phyloP scores from a whole-genome alignment of 345 rosid genomes.

The Cardamine resedifolia region DNA sequence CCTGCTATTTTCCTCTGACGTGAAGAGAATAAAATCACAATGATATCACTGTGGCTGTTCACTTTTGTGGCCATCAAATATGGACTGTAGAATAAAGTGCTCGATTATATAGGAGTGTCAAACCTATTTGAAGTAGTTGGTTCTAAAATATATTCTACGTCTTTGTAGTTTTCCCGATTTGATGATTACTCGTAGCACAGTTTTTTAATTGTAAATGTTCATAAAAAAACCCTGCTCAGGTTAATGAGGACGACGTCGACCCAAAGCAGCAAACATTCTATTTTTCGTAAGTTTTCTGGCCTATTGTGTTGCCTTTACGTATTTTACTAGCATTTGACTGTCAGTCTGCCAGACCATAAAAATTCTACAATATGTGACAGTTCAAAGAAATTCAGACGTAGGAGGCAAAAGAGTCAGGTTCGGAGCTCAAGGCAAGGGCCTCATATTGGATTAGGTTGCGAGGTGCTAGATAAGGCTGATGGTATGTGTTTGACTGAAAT shows the following conservation, averaged over 20 bases:
- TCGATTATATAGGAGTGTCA: not conserved
- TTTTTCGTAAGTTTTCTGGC: conserved; percentile 58
- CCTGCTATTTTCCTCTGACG: conserved; percentile 3
- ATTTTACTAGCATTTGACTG: conserved; percentile 15
- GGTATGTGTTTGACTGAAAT: conserved; percentile 45
- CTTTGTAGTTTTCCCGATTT: not conserved
- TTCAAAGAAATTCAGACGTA: conserved; percentile 66
- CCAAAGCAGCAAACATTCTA: conserved; percentile 91
- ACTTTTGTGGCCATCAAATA: conserved; percentile 16
- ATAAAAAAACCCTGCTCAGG: conserved; percentile 41
- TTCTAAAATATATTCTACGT: conserved; percentile 5
- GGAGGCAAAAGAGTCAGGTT: conserved; percentile 51
- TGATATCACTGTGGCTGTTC: not conserved
- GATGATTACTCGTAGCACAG: conserved; percentile 8
- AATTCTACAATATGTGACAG: conserved; percentile 43
- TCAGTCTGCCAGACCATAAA: conserved; percentile 12
- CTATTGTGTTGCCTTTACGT: conserved; percentile 10
- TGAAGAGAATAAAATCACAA: not conserved
- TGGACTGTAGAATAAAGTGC: conserved; percentile 10
- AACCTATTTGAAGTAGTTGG: conserved; percentile 24
- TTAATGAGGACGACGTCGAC: conserved; percentile 72
- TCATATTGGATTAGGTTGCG: conserved; percentile 53
- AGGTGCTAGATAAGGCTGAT: conserved; percentile 58
- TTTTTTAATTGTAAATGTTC: conserved; percentile 6
- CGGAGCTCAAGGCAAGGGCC: conserved; percentile 62